phyloP scores from a whole-genome alignment of 2,329 filamentous ascomycete genomes.

The Thielaviopsis ethacetica region DNA sequence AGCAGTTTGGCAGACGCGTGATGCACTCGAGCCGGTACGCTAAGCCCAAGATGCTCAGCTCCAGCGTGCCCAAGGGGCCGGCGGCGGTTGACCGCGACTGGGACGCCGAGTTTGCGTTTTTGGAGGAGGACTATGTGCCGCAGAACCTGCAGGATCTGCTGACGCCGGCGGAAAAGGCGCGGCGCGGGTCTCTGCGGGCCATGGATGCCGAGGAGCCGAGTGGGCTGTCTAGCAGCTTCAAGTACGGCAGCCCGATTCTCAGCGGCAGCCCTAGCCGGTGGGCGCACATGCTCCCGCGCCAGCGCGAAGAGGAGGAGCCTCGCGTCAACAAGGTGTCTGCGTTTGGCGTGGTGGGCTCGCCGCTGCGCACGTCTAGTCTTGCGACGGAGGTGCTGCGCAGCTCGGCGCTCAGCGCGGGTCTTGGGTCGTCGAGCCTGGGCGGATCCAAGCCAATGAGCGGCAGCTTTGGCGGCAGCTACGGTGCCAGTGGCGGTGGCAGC shows the following conservation, averaged over 20 bases:
- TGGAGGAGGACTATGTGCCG: conserved; percentile 76
- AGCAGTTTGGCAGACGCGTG: conserved; percentile 53
- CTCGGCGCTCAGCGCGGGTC: background rate
- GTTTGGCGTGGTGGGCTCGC: conserved; percentile 51
- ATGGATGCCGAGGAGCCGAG: conserved; percentile 32
- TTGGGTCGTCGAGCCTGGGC: background rate
- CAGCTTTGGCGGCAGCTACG: conserved; percentile 2
- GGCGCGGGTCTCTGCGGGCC: conserved; percentile 41
- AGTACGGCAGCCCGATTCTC: conserved; percentile 42
- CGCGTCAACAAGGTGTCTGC: conserved; percentile 27
- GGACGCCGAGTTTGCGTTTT: conserved; percentile 55
- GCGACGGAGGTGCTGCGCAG: conserved; percentile 26
- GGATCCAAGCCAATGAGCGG: conserved; percentile 2
- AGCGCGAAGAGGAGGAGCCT: conserved; percentile 37
- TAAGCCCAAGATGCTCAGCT: conserved; percentile 51
- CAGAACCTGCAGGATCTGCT: conserved; percentile 49
- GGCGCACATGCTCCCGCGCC: conserved; percentile 43
- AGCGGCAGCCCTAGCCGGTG: conserved; percentile 44
- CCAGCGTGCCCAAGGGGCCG: conserved; percentile 49
- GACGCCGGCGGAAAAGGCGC: conserved; percentile 50
- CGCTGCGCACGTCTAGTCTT: conserved; percentile 45
- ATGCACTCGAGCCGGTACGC: conserved; percentile 53
- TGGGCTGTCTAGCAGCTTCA: conserved; percentile 30
- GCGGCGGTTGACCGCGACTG: conserved; percentile 44
- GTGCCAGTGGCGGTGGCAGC: background rate